phyloP scores from a whole-genome alignment of 2,329 filamentous ascomycete genomes.

The Teratosphaeria zuluensis region DNA sequence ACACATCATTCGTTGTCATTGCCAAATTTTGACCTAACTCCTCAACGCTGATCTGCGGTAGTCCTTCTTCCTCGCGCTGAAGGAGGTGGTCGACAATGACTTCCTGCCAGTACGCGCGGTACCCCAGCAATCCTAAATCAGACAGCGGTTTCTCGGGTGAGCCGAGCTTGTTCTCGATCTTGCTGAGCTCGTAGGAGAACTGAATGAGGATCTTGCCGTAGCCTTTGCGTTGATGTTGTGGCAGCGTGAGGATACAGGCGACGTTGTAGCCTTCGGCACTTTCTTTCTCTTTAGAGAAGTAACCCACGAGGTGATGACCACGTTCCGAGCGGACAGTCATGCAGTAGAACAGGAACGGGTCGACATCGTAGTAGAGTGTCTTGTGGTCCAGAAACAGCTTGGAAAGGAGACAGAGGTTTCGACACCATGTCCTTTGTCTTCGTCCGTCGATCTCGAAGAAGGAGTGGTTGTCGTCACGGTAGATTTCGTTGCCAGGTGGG shows the following conservation, averaged over 20 bases:
- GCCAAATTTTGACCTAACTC: constrained; percentile 67
- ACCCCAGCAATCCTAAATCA: constrained; percentile 84
- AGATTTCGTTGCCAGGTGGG: constrained; percentile 95
- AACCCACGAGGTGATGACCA: constrained; percentile 94
- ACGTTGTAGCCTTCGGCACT: constrained; percentile 95
- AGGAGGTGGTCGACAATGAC: constrained; percentile 82
- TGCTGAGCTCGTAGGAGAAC: constrained; percentile 94
- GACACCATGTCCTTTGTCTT: constrained; percentile 89
- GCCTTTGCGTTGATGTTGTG: constrained; percentile 91
- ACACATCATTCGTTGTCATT: constrained; percentile 96
- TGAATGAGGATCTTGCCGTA: constrained; percentile 90
- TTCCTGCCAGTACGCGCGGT: constrained; percentile 96
- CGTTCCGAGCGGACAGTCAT: constrained; percentile 86
- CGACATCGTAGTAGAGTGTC: constrained; percentile 98
- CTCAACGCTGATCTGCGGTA: constrained; percentile 73
- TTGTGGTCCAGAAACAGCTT: constrained; percentile 98
- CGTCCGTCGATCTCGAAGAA: constrained; percentile 97
- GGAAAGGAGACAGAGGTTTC: constrained; percentile 85
- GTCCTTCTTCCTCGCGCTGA: constrained; percentile 52
- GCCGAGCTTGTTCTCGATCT: constrained; percentile 87
- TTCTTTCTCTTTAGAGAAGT: constrained; percentile 98
- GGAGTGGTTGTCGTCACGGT: constrained; percentile 84
- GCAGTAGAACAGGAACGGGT: constrained; percentile 96
- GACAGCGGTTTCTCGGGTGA: constrained; percentile 95
- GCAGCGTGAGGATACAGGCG: constrained; percentile 91